Base-by-base conservation (phyloP, 2,329 filamentous ascomycete genomes). In the Triangularia setosa region DNA sequence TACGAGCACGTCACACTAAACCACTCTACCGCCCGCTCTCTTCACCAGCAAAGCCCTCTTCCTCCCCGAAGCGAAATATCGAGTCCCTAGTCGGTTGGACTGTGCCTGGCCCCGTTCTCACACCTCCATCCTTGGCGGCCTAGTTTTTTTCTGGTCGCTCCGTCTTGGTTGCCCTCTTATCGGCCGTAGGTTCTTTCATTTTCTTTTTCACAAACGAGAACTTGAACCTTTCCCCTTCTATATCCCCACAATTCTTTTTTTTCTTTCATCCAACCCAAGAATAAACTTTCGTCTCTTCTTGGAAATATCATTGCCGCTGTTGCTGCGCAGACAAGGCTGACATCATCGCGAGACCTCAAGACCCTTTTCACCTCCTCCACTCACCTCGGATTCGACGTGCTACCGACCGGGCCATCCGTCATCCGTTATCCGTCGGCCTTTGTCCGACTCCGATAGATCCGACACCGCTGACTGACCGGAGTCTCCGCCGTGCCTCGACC, bases 371-470 rank as follows among this genome's bases (percentile, higher is more conserved):
- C 24, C 33, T 62, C 60, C 33, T 59, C 18, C 54, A 48, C 33
- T 64, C 60, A 27, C 61, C 60, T 57, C 60, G 60, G 57, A 33
- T 21, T 60, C 25, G 23, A 48, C 40, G 40, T 52, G 48, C 55
- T 59, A 16, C 58, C 58, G 23, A 30, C 53, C 63, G 58, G 48
- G 58, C 63, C 25, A 24, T 28, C 21, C 25, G 21, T 8, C 25
- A 28, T 59, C 53, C 40, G 40, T 21, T 61, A 65, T 64, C 62
- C 44, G 60, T 66, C 63, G 30, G 53, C 40, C 58, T 59, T 65
- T 59, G 59, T 58, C 65, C 65, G 60, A 33, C 58, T 27, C 67
- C 66, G 65, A 62, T 69, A 69, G 61, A 60, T 69, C 67, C 67
- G 69, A 68, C 28, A 30, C 55, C 60, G 28, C 62, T 65, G 55